Percentiles rank a stretch among this genome's conserved stretches.
Conservation (phyloP, 176 grass and related monocot genomes). For the Aegilops umbellulata region DNA sequence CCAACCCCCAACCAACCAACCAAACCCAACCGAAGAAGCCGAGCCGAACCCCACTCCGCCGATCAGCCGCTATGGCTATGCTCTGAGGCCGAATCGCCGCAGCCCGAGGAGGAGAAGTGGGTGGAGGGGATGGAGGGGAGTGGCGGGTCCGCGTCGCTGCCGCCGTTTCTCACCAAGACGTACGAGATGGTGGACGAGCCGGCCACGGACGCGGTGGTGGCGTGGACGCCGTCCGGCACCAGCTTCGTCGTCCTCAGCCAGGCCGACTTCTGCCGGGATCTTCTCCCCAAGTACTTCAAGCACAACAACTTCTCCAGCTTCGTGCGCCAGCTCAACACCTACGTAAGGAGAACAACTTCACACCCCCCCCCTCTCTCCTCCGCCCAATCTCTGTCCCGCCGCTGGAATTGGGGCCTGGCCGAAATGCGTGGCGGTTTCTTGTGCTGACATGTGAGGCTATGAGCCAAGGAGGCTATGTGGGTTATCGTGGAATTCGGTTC, state of each 20-base stretch:
- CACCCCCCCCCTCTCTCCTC: not conserved
- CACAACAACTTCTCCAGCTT: conserved; percentile 99
- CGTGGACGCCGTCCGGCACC: conserved; percentile 56
- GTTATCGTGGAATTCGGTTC: not conserved
- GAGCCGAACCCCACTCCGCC: not conserved
- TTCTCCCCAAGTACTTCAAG: conserved; percentile 98
- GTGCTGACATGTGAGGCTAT: not conserved
- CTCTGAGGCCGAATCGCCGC: not conserved
- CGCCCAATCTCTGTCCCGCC: not conserved
- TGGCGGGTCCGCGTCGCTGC: conserved; percentile 54
- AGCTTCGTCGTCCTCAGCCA: conserved; percentile 90
- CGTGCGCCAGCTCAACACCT: conserved; percentile 96
- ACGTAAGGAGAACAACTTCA: conserved; percentile 48
- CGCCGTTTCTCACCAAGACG: conserved; percentile 94
- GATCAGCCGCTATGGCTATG: conserved; percentile 40
- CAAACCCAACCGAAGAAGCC: not conserved
- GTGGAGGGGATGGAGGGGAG: conserved; percentile 35
- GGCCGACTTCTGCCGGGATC: conserved; percentile 71
- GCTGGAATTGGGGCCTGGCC: not conserved
- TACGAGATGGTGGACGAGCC: conserved; percentile 99
- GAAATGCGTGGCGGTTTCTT: not conserved
- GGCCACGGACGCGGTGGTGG: conserved; percentile 69
- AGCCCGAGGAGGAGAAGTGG: not conserved
- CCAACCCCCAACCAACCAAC: conserved; percentile 22
- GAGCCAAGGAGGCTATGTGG: not conserved